Evolutionary conservation across 352 stramenopile species (phyloP), one percentile per base, ranked within the genome.

Genomic region (Thraustotheca clavata): DNA sequence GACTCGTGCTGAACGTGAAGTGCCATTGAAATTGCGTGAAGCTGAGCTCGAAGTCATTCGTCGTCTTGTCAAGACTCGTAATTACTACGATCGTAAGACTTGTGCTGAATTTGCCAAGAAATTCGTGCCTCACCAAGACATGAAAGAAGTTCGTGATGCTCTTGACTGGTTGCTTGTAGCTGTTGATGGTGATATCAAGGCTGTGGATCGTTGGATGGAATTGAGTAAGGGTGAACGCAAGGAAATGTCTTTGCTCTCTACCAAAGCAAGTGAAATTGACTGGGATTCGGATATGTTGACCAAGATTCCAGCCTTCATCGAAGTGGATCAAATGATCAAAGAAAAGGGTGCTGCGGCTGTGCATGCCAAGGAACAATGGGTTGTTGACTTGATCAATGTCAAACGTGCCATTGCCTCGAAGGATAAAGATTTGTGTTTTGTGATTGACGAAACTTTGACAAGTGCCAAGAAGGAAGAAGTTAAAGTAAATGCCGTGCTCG

Each of bases 361-460:
- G 31, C 82, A 94, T 70, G 77, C 82, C 38, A 80, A 79, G 31
- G 85, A 94, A 72, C 82, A 94, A 71, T 94, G 85, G 85, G 89
- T 94, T 48, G 79, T 88, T 29, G 85, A 94, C 62, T 69, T 94
- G 36, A 82, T 94, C 47, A 90, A 86, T 69, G 75, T 87, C 46
- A 90, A 91, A 75, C 88, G 88, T 72, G 89, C 79, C 69, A 94
- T 94, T 49, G 84, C 75, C 31, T 80, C 91, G 69, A 87, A 92
- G 33, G 85, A 94, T 66, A 60, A 72, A 22, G 77, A 70, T 8
- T 62, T 91, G 69, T 67, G 90, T 22, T 86, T 83, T 69, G 75
- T 84, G 41, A 81, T 88, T 50, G 70, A 73, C 18, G 63, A 71
- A 41, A 79, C 82, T 47, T 63, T 86, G 29, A 73, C 85, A 52